Evolutionary conservation across 495 filamentous ascomycete genomes (phyloP).

Genomic region (Aspergillus funiculosus): DNA sequence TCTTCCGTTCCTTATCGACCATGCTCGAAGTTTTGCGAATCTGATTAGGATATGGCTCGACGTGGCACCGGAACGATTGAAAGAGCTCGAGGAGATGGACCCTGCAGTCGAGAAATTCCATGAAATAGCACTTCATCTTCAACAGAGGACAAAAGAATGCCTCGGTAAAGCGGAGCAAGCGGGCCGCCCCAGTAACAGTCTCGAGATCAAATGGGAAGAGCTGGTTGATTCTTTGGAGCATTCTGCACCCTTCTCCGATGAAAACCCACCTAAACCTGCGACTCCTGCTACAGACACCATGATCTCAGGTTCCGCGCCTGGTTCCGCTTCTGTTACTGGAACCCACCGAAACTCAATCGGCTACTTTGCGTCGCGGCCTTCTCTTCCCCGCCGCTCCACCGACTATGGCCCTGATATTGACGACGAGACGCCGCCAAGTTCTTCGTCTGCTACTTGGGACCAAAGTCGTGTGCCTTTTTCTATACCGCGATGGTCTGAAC

Average conservation of each 20-base stretch:
- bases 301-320: conserved; percentile 36
- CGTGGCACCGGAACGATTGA: conserved; percentile 33
- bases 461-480: conserved; percentile 38
- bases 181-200: conserved; percentile 53
- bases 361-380: conserved; percentile 37
- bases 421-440: conserved; percentile 48
- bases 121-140: conserved; percentile 61
- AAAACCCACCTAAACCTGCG: conserved; percentile 31
- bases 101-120: conserved; percentile 58
- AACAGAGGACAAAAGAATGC: conserved; percentile 67
- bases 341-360: conserved; percentile 43
- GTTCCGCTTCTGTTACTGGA: conserved; percentile 28
- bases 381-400: conserved; percentile 40
- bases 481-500: conserved; percentile 41
- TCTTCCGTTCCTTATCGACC: conserved; percentile 90
- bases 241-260: conserved; percentile 45
- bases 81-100: conserved; percentile 37
- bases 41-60: conserved; percentile 86
- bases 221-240: conserved; percentile 62
- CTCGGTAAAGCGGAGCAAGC: conserved; percentile 65
- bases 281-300: conserved; percentile 38
- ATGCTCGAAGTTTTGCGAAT: conserved; percentile 80
- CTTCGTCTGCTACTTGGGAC: conserved; percentile 49
- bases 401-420: conserved; percentile 35
- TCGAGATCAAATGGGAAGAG: conserved; percentile 66